Evolutionary conservation across 805 yeast species (phyloP), one percentile per base, ranked within the genome.

Genomic region (Lachancea fermentati): DNA sequence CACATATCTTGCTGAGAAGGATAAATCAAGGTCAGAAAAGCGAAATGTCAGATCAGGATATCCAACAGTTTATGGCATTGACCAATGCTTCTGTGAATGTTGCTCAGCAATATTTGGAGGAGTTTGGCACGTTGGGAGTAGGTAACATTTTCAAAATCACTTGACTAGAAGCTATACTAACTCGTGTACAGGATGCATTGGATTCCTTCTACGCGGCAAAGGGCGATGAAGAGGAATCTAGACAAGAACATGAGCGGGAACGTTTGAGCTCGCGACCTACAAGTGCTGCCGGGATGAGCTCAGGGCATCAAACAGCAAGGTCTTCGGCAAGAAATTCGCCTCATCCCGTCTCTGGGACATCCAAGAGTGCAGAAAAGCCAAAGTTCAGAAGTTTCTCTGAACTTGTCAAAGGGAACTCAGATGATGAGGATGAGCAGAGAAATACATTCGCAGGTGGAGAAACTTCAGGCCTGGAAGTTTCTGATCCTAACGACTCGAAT

Each of bases 391-490:
- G 67, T 32, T 68, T 69, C 38, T 57, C 66, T 22, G 67, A 68
- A 42, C 49, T 69, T 53, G 50, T 62, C 6, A 57, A 59, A 37
- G 62, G 50, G 9, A 59, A 60, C 15, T 63, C 62, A 17, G 64
- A 62, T 13, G 73, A 68, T 5, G 76, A 68, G n/a, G 78, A 74
- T 46, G 80, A 76, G 43, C 73, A 71, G 29, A 74, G 81, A 42
- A 77, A 79, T 52, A 74, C 79, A 45, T 79, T 75, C 62, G 81
- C 85, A 1, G 75, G 75, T 37, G 86, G 69, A 34, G 82, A 83
- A 58, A 84, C 85, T 43, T 81, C 89, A 1, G 93, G 79, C 4
- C 66, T 85, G 47, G 84, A 82, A 58, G 89, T 85, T 15, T 86
- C 85, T 50, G 84, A 84, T 54, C 93, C 93, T 17, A 62, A 67